phyloP scores from a whole-genome alignment of 164 flowering plant genomes.

The Paratinospora sagittata region DNA sequence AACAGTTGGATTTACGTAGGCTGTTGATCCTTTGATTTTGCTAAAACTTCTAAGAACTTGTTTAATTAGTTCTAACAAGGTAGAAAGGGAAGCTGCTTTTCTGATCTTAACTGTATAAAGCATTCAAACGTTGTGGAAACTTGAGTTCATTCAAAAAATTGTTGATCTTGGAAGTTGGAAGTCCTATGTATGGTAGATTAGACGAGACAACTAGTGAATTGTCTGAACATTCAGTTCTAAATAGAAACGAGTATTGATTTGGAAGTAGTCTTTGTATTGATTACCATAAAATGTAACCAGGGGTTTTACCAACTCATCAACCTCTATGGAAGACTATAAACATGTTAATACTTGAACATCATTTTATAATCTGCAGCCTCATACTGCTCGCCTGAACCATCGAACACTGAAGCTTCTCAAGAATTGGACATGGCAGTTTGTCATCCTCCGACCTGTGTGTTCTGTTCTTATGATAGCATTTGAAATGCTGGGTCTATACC shows the following conservation, averaged over 20 bases:
- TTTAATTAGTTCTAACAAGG: too few species aligned
- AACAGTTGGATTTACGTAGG: too few species aligned
- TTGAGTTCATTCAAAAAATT: too few species aligned
- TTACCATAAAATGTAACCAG: not conserved
- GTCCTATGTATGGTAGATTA: not conserved
- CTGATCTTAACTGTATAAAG: too few species aligned
- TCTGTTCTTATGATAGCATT: slow-evolving; percentile 77
- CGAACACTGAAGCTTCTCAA: slow-evolving; percentile 69
- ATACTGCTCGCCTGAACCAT: slow-evolving; percentile 57
- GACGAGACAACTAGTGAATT: too few species aligned
- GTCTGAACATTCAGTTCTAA: not conserved
- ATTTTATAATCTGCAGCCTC: slow-evolving; percentile 59
- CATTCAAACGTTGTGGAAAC: too few species aligned
- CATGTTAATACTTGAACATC: not conserved
- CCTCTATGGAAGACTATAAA: not conserved
- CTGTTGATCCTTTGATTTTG: too few species aligned
- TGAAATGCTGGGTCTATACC: slow-evolving; percentile 70
- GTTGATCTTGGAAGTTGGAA: not conserved
- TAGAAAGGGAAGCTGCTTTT: too few species aligned
- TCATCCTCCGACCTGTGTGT: slow-evolving; percentile 77
- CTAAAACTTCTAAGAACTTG: too few species aligned
- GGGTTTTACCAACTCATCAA: not conserved
- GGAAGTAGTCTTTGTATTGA: not conserved
- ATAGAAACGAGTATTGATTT: not conserved
- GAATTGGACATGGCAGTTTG: slow-evolving; percentile 98